Base-by-base conservation (phyloP, 768 basidiomycete genomes). In the Serpula lacrymans region DNA sequence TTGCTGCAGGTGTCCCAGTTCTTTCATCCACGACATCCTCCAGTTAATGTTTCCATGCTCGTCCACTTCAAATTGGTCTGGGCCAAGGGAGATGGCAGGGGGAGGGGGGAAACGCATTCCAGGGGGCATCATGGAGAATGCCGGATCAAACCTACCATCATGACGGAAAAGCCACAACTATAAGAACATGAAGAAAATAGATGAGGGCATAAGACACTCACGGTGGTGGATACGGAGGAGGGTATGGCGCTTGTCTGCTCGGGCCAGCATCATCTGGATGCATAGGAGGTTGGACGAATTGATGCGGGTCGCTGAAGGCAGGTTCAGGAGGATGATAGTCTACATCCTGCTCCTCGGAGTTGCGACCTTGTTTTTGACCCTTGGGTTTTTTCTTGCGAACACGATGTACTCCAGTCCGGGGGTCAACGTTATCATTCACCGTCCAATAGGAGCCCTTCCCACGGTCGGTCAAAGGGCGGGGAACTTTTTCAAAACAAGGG, bases 361-460 rank as follows among this genome's bases (percentile, higher is more conserved):
- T 62, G 31, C 73, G 68, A 37, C 57, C 61, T 40, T 67, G 72
- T 42, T 73, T 72, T 25, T 68, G 60, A 13, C 72, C 70, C 60
- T 88, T 84, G 31, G 74, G 72, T 56, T 89, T 88, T 73, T 90
- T 91, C 67, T 91, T 91, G 55, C 89, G 83, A 39, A 90, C 76
- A 18, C 89, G 81, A 55, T 92, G 89, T 23, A 91, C 89, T 25
- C 89, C 89, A 3, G 89, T 90, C 28, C 88, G 84, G 35, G 88
- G 88, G 54, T 91, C 88, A 31, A 91, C 86, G 52, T 86, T 85
- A 53, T 91, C 88, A 53, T 91, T 89, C 47, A 92, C 89, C 0
- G 88, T 90, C 89, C 89, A 92, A 55, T 91, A 92, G 0, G 87
- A 90, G 16, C 89, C 89, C 55, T 92, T 92, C 38, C 89, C 89